A percentile compares a stretch with the other conserved stretches of the same genome.
Conservation (phyloP, 805 yeast species). For the Ogataea corticis region DNA sequence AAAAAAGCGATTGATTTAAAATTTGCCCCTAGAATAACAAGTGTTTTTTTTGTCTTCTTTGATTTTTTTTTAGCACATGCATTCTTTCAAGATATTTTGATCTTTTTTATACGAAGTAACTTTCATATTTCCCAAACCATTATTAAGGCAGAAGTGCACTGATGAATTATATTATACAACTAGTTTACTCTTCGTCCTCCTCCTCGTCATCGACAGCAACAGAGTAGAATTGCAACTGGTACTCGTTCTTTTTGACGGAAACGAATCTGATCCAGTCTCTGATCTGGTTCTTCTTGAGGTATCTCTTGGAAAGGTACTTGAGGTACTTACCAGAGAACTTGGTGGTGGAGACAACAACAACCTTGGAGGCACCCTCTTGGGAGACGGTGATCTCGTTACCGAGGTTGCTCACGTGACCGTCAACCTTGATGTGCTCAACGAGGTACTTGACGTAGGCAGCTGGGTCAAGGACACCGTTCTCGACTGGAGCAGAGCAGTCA, state of each 20-base stretch:
- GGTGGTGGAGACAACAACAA: constrained; percentile 85
- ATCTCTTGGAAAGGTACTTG: constrained; percentile 99
- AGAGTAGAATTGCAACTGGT: constrained; percentile 98
- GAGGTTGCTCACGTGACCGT: constrained; percentile 93
- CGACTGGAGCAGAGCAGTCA: constrained; percentile 96
- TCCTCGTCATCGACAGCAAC: constrained; percentile 91
- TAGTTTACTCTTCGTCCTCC: constrained; percentile 75
- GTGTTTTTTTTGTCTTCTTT: too few species aligned
- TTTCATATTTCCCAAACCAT: too few species aligned
- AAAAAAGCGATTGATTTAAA: not conserved
- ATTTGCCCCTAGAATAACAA: not conserved
- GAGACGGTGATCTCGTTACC: constrained; percentile 91
- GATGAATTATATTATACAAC: constrained; percentile 2
- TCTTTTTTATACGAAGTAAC: too few species aligned
- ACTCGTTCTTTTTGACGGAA: constrained; percentile 90
- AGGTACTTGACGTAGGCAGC: constrained; percentile 97
- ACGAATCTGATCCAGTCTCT: constrained; percentile 99
- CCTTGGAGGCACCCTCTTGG: constrained; percentile 83
- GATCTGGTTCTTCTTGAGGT: constrained; percentile 99
- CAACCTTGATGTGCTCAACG: constrained; percentile 99
- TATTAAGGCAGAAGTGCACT: not conserved
- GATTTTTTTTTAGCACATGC: too few species aligned
- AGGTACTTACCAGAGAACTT: constrained; percentile 99
- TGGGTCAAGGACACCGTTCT: constrained; percentile 96
- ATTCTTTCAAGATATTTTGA: too few species aligned